These are phyloP conservation scores for Annona squamosa DNA, from an alignment of 164 flowering plant genomes.

Conservation along the genomic window DNA sequence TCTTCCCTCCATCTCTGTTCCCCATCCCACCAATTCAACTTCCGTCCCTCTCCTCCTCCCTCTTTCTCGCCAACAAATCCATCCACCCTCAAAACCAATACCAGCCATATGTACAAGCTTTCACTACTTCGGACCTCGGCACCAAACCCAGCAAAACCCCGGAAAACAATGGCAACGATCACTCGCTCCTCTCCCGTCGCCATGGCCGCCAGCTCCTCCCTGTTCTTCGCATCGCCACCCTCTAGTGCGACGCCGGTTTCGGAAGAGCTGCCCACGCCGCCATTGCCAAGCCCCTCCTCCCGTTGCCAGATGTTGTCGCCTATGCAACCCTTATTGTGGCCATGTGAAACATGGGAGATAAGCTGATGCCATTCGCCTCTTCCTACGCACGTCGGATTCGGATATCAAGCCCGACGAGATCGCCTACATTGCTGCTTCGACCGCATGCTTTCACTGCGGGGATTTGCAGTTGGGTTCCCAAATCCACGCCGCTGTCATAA, in stretches of 20 bases:
- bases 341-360: slow-evolving; percentile 47
- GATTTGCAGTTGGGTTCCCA: slow-evolving; percentile 51
- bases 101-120: background rate
- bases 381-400: slow-evolving; percentile 46
- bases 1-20: background rate
- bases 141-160: background rate
- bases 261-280: background rate
- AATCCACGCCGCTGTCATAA: slow-evolving; percentile 49
- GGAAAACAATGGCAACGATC: background rate
- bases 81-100: background rate
- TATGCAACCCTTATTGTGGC: slow-evolving; percentile 50
- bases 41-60: background rate
- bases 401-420: slow-evolving; percentile 71
- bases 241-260: background rate
- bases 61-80: background rate
- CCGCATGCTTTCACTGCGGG: slow-evolving; percentile 49
- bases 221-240: background rate
- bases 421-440: slow-evolving; percentile 60
- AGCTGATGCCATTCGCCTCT: slow-evolving; percentile 43
- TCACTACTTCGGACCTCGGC: background rate
- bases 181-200: background rate
- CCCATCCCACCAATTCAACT: background rate
- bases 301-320: slow-evolving; percentile 31
- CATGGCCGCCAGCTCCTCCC: background rate
- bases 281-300: background rate